Conservation (phyloP, 306 rosid genomes). For the Ammopiptanthus mongolicus region DNA sequence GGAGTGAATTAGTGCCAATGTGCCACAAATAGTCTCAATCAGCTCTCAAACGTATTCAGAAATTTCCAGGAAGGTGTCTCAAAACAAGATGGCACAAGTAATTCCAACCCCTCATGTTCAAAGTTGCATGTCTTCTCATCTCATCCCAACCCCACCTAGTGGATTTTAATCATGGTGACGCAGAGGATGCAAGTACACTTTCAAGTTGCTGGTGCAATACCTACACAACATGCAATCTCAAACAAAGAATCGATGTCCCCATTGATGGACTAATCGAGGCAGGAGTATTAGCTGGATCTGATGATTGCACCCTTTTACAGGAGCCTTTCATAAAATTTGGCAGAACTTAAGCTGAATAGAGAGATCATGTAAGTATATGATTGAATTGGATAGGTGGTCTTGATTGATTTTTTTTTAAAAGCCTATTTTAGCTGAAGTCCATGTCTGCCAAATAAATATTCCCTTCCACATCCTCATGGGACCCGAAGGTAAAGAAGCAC, state of each 20-base stretch:
- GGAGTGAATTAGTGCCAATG: conserved; percentile 13
- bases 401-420: conserved; percentile 38
- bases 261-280: conserved; percentile 31
- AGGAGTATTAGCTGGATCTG: conserved; percentile 42
- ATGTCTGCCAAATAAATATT: conserved; percentile 51
- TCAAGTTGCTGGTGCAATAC: conserved; percentile 16
- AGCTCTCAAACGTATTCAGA: conserved; percentile 13
- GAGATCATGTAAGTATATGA: conserved; percentile 23
- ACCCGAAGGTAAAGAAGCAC: conserved; percentile 32
- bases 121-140: conserved; percentile 15
- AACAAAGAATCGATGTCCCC: conserved; percentile 22
- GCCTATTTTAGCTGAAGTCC: conserved; percentile 37
- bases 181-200: conserved; percentile 24
- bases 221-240: conserved; percentile 35
- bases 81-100: conserved; percentile 18
- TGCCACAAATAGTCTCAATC: not conserved
- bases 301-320: conserved; percentile 64
- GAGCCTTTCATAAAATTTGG: conserved; percentile 43
- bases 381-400: conserved; percentile 32
- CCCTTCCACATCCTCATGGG: conserved; percentile 32
- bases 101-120: conserved; percentile 19
- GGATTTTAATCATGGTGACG: conserved; percentile 24
- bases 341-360: conserved; percentile 38
- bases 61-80: conserved; percentile 43
- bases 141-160: conserved; percentile 40